Percentiles rank a stretch among this genome's conserved stretches.
Evolutionary conservation across 208 protist species (phyloP).

Genomic region (Leishmania lainsoni): DNA sequence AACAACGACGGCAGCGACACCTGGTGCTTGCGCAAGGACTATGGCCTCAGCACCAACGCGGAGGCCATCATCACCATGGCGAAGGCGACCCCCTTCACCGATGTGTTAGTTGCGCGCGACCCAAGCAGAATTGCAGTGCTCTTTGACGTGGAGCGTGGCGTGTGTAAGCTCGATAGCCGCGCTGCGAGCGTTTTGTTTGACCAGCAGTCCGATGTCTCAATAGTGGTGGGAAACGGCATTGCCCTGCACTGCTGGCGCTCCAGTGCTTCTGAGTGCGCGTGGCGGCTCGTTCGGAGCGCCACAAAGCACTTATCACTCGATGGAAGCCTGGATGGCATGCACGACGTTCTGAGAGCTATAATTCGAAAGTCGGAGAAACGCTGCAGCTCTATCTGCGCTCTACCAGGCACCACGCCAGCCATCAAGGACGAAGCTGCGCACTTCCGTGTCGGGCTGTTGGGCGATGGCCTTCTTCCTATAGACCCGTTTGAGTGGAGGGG

Average conservation of each 20-base stretch:
- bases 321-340: slow-evolving; percentile 17
- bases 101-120: slow-evolving; percentile 63
- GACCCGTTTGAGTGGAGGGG: slow-evolving; percentile 87
- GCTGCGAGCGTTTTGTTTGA: slow-evolving; percentile 38
- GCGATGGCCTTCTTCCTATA: slow-evolving; percentile 78
- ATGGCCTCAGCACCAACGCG: slow-evolving; percentile 55
- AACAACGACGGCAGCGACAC: slow-evolving; percentile 64
- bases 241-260: slow-evolving; percentile 70
- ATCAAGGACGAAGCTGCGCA: slow-evolving; percentile 60
- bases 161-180: slow-evolving; percentile 22
- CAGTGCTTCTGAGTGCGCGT: slow-evolving; percentile 36
- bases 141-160: slow-evolving; percentile 66
- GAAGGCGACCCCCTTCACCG: slow-evolving; percentile 35
- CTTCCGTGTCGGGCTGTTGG: slow-evolving; percentile 55
- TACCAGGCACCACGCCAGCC: slow-evolving; percentile 72
- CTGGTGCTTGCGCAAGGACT: slow-evolving; percentile 77
- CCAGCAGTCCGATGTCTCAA: slow-evolving; percentile 45
- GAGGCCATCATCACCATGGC: slow-evolving; percentile 73
- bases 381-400: slow-evolving; percentile 24
- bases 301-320: slow-evolving; percentile 8
- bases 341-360: slow-evolving; percentile 25
- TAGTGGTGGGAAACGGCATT: slow-evolving; percentile 57
- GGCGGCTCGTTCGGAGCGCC: slow-evolving; percentile 44
- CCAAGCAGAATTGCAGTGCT: slow-evolving; percentile 58
- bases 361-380: slow-evolving; percentile 37